These are phyloP conservation scores for Neurospora sp. DNA, from an alignment of 495 filamentous ascomycete genomes.

Conservation along the genomic window DNA sequence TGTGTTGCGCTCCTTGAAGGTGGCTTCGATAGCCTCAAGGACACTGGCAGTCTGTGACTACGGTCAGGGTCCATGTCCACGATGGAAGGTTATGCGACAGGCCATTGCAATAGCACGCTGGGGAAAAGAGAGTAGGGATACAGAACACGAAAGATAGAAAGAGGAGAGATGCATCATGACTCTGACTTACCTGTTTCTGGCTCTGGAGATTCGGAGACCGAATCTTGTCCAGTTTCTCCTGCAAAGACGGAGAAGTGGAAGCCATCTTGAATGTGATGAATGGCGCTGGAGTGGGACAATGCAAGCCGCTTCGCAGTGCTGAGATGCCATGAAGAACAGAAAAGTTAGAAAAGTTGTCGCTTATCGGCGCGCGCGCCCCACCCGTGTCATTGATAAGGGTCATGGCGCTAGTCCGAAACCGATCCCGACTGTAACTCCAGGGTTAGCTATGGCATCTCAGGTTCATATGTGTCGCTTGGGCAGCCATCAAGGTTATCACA, in stretches of 20 bases:
- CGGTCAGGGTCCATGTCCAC: conserved; percentile 5
- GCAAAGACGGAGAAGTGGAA: conserved; percentile 48
- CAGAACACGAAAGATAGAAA: not conserved
- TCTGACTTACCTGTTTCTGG: conserved; percentile 66
- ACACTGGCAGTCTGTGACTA: conserved; percentile 66
- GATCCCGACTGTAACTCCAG: not conserved
- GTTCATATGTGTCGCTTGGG: not conserved
- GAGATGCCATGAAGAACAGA: conserved; percentile 16
- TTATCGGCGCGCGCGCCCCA: conserved; percentile 16
- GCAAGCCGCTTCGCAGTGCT: conserved; percentile 7
- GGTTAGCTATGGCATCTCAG: not conserved
- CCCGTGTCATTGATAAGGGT: conserved; percentile 16
- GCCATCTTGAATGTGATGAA: conserved; percentile 29
- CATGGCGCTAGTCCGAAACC: not conserved
- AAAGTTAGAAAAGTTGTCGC: conserved; percentile 19
- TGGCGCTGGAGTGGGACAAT: conserved; percentile 11
- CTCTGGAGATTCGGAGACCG: conserved; percentile 92
- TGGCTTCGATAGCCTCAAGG: conserved; percentile 84
- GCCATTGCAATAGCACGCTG: not conserved
- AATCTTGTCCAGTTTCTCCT: conserved; percentile 90
- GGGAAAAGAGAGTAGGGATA: not conserved
- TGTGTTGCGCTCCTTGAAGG: conserved; percentile 74
- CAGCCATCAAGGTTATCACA: not conserved
- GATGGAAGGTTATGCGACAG: conserved; percentile 1
- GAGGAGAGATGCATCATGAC: not conserved